Evolutionary conservation across 2,329 filamentous ascomycete species (phyloP).

Genomic region (Nemania sp.): DNA sequence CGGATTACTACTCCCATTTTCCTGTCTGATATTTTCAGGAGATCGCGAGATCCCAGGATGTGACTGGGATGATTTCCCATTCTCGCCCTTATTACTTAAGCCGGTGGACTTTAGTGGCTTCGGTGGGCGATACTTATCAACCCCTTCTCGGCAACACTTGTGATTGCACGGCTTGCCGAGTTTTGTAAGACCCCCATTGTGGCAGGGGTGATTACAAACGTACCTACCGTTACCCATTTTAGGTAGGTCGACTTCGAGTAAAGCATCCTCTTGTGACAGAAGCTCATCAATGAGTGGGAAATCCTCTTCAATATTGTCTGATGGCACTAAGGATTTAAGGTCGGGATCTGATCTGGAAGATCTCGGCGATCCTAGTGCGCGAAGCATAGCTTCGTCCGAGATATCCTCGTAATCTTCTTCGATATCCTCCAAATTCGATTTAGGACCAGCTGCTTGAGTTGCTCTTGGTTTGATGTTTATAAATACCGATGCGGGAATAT

Average conservation of each 20-base stretch:
- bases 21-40: not conserved
- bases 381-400: slow-evolving; percentile 58
- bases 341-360: slow-evolving; percentile 40
- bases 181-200: slow-evolving; percentile 53
- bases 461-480: slow-evolving; percentile 18
- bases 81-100: slow-evolving; percentile 43
- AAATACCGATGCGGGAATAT: slow-evolving; percentile 53
- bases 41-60: not conserved
- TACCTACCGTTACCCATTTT: slow-evolving; percentile 77
- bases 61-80: slow-evolving; percentile 18
- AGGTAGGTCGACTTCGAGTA: slow-evolving; percentile 53
- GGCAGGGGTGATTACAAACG: slow-evolving; percentile 78
- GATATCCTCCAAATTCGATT: slow-evolving; percentile 22
- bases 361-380: slow-evolving; percentile 44
- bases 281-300: slow-evolving; percentile 65
- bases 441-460: not conserved
- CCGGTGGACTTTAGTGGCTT: slow-evolving; percentile 44
- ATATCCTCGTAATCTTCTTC: slow-evolving; percentile 52
- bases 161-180: slow-evolving; percentile 71
- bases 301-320: slow-evolving; percentile 54
- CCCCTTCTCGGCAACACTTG: slow-evolving; percentile 76
- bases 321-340: slow-evolving; percentile 27
- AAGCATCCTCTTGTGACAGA: slow-evolving; percentile 51
- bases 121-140: slow-evolving; percentile 70
- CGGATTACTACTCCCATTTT: slow-evolving; percentile 7